phyloP scores from a whole-genome alignment of 345 rosid genomes.

The Linum trigynum region DNA sequence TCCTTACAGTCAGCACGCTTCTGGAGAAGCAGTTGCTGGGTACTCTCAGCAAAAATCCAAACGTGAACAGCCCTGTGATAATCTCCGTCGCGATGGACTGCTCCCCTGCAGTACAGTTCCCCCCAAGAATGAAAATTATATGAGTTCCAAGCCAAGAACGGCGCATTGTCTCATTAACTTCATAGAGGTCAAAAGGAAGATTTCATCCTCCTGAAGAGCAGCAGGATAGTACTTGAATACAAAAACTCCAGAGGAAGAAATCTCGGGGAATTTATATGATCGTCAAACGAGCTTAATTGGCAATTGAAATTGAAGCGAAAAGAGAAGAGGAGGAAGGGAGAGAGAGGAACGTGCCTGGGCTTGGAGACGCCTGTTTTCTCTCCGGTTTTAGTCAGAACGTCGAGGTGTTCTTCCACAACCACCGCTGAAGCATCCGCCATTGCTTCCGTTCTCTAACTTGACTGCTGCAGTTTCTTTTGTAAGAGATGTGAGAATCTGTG shows the following conservation, averaged over 20 bases:
- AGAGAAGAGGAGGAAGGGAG: neutral
- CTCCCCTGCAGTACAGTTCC: conserved; percentile 32
- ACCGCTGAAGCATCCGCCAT: conserved; percentile 15
- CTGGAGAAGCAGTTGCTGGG: conserved; percentile 71
- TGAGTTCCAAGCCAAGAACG: neutral
- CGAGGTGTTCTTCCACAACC: conserved; percentile 47
- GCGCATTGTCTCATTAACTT: neutral
- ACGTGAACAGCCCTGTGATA: conserved; percentile 86
- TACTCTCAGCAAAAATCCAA: conserved; percentile 77
- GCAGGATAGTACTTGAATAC: neutral
- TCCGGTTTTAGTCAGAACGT: conserved; percentile 60
- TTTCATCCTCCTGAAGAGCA: neutral
- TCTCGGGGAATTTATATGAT: neutral
- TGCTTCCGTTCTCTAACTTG: too few species aligned
- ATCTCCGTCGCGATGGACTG: conserved; percentile 79
- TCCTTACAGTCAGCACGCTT: conserved; percentile 72
- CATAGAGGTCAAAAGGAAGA: neutral
- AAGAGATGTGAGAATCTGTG: neutral
- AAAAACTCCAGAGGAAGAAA: neutral
- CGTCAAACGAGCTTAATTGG: neutral
- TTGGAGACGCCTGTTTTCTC: conserved; percentile 58
- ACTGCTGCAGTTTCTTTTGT: too few species aligned
- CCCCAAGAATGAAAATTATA: neutral
- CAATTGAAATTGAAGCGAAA: neutral
- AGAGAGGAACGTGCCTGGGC: conserved; percentile 45